phyloP scores from a whole-genome alignment of 2,329 filamentous ascomycete species.

The Dissoconium aciculare region DNA sequence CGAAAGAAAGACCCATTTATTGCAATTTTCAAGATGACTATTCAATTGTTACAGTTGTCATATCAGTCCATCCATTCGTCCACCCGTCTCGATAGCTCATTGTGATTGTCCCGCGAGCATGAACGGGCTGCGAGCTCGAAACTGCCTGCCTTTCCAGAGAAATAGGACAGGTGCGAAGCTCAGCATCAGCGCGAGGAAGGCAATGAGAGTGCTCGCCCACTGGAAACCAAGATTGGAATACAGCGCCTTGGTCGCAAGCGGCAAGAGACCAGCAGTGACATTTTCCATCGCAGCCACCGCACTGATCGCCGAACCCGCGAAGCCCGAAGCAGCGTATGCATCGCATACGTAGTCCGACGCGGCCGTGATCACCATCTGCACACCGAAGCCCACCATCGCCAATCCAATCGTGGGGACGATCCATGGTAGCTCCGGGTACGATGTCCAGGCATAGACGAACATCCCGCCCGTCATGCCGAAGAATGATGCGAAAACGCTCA shows the following conservation, averaged over 20 bases:
- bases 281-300: constrained; percentile 37
- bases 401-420: constrained; percentile 34
- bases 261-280: constrained; percentile 33
- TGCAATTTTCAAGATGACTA: too few species aligned
- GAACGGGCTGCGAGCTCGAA: constrained; percentile 23
- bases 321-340: constrained; percentile 31
- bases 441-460: constrained; percentile 39
- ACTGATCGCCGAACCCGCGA: constrained; percentile 36
- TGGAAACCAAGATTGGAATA: constrained; percentile 35
- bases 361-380: constrained; percentile 32
- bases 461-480: constrained; percentile 35
- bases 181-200: constrained; percentile 30
- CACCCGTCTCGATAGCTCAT: too few species aligned
- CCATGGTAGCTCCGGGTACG: constrained; percentile 31
- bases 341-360: constrained; percentile 37
- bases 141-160: constrained; percentile 21
- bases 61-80: too few species aligned
- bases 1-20: too few species aligned
- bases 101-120: constrained; percentile 17
- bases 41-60: too few species aligned
- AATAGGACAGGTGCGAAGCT: constrained; percentile 33
- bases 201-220: constrained; percentile 36
- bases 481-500: constrained; percentile 30
- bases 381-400: constrained; percentile 35
- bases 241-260: constrained; percentile 33